phyloP scores from a whole-genome alignment of 805 yeast genomes.

The Kuraishia ogatae region DNA sequence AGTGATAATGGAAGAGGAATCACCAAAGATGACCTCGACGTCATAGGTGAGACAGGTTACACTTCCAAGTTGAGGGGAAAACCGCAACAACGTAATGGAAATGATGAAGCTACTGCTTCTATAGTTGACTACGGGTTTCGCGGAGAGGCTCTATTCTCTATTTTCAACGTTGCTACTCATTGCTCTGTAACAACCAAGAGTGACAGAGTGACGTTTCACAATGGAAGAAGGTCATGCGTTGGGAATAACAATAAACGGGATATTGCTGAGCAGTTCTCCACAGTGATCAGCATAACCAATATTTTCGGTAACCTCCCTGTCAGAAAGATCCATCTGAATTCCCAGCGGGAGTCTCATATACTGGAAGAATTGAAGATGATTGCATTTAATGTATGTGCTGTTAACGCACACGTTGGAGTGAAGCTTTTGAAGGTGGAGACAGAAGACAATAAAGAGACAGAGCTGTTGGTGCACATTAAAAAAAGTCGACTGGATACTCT shows the following conservation, averaged over 20 bases:
- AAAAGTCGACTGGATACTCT: too few relatives aligned
- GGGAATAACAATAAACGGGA: neutral
- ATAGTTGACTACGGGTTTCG: slow-evolving; percentile 45
- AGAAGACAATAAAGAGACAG: neutral
- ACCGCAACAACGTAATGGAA: slow-evolving; percentile 26
- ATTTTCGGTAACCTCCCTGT: slow-evolving; percentile 37
- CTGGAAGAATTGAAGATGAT: slow-evolving; percentile 20
- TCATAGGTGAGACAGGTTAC: slow-evolving; percentile 36
- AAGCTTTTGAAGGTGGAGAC: slow-evolving; percentile 3
- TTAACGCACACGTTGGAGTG: slow-evolving; percentile 15
- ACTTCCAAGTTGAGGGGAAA: slow-evolving; percentile 43
- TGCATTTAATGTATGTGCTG: slow-evolving; percentile 21
- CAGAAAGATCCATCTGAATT: slow-evolving; percentile 21
- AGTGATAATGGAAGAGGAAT: slow-evolving; percentile 74
- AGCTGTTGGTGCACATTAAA: neutral
- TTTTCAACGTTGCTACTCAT: slow-evolving; percentile 35
- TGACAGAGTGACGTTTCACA: slow-evolving; percentile 8
- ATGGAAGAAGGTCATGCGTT: neutral
- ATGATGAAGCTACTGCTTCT: slow-evolving; percentile 20
- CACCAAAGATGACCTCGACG: slow-evolving; percentile 31
- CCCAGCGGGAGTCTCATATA: slow-evolving; percentile 13
- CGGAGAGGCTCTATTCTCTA: slow-evolving; percentile 60
- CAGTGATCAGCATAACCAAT: slow-evolving; percentile 26
- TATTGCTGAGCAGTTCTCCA: slow-evolving; percentile 23
- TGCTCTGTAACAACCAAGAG: slow-evolving; percentile 40